Conservation (phyloP, 139 green algal species). For the Chlorella sp. region DNA sequence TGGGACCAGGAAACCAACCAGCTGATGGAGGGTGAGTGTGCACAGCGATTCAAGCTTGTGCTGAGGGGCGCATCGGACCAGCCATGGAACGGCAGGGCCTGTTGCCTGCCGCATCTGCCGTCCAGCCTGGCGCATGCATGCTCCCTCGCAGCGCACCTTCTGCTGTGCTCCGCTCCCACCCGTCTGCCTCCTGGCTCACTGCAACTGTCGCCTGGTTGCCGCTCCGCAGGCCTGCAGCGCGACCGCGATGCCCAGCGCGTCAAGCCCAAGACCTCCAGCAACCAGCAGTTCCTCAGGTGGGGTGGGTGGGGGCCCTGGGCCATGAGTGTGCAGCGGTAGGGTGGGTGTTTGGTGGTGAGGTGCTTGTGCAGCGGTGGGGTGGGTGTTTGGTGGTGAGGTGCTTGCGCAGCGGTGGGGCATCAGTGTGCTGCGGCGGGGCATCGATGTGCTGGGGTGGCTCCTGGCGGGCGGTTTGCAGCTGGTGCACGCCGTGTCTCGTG, state of each 20-base stretch:
- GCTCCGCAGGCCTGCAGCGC: slow-evolving; percentile 19
- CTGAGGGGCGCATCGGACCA: not conserved
- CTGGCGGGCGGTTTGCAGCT: no score
- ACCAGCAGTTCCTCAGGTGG: slow-evolving; percentile 34
- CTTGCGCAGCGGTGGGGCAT: not conserved
- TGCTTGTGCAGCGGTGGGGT: not conserved
- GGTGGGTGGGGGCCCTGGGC: not conserved
- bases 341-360: not conserved
- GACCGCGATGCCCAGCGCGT: not conserved
- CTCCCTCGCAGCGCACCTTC: no score
- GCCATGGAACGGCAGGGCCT: no score
- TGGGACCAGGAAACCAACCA: slow-evolving; percentile 36
- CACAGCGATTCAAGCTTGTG: not conserved
- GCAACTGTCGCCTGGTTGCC: not conserved
- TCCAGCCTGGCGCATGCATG: no score
- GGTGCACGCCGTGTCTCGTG: no score
- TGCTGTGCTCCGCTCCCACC: no score
- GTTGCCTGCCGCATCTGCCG: no score
- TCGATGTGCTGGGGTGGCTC: no score
- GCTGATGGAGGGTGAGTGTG: slow-evolving; percentile 24
- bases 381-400: not conserved
- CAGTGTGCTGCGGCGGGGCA: not conserved
- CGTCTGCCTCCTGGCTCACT: not conserved
- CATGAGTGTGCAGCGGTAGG: not conserved
- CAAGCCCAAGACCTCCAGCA: not conserved